Percentiles rank a stretch among this genome's conserved stretches.
Evolutionary conservation across 768 basidiomycete genomes (phyloP).

Genomic region (Hericium alpestre): DNA sequence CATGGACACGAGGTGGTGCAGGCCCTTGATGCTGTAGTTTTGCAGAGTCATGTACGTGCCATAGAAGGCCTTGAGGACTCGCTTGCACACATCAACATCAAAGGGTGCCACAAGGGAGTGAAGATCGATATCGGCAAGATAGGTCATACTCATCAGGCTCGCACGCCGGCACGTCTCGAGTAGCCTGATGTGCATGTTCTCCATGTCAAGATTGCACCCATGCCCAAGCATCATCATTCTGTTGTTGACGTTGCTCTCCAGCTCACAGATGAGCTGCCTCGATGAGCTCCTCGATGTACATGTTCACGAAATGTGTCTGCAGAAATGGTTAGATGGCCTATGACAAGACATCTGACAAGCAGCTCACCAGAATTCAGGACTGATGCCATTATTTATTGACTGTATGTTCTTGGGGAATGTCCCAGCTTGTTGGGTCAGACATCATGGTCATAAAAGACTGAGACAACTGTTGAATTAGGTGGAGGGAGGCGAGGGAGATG

Average conservation of each 20-base stretch:
- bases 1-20: constrained; percentile 9
- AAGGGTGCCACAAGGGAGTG: constrained; percentile 72
- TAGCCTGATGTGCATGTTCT: too few relatives aligned
- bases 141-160: too few relatives aligned
- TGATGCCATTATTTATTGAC: constrained; percentile 34
- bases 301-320: constrained; percentile 62
- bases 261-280: too few relatives aligned
- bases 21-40: constrained; percentile 34
- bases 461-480: constrained; percentile 45
- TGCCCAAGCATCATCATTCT: too few relatives aligned
- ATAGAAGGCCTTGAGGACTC: constrained; percentile 73
- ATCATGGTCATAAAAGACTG: constrained; percentile 39
- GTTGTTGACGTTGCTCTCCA: too few relatives aligned
- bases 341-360: constrained; percentile 2
- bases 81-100: constrained; percentile 65
- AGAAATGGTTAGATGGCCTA: constrained; percentile 11
- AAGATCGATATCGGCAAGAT: constrained; percentile 65
- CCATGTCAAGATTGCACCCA: too few relatives aligned
- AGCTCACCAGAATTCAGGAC: constrained; percentile 46
- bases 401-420: constrained; percentile 44
- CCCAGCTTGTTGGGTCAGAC: constrained; percentile 45
- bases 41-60: constrained; percentile 61
- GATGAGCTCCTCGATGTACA: too few relatives aligned
- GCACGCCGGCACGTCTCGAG: too few relatives aligned
- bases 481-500: constrained; percentile 21